Conservation (phyloP, 148 eudicot genomes). For the Chenopodium formosanum region DNA sequence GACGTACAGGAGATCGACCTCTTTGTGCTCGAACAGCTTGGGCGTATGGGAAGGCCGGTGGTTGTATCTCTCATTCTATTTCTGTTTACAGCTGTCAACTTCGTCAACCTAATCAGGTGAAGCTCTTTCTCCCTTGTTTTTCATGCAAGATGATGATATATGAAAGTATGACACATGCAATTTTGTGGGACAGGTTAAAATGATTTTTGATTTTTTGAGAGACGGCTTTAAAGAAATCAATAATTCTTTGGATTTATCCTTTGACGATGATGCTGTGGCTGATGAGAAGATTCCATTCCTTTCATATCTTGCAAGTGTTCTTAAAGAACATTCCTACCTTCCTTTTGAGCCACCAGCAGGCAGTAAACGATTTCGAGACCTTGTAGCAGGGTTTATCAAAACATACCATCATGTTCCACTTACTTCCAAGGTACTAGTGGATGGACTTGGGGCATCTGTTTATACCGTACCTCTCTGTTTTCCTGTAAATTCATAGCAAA, state of each 20-base stretch:
- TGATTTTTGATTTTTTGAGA: slow-evolving; percentile 82
- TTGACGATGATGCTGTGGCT: slow-evolving; percentile 88
- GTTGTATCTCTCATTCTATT: slow-evolving; percentile 93
- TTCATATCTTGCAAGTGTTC: slow-evolving; percentile 81
- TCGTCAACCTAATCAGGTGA: slow-evolving; percentile 87
- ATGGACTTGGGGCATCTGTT: not conserved
- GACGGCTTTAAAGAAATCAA: slow-evolving; percentile 82
- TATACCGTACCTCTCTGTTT: not conserved
- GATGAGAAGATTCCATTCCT: slow-evolving; percentile 97
- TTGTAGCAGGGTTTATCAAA: slow-evolving; percentile 80
- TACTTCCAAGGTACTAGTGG: slow-evolving; percentile 53
- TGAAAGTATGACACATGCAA: slow-evolving; percentile 1
- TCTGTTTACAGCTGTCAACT: slow-evolving; percentile 94
- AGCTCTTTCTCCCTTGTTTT: not conserved
- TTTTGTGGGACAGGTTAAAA: slow-evolving; percentile 60
- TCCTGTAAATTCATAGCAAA: not conserved
- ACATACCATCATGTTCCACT: slow-evolving; percentile 89
- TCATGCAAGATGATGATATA: slow-evolving; percentile 14
- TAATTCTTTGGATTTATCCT: slow-evolving; percentile 87
- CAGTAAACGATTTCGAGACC: slow-evolving; percentile 76
- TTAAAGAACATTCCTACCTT: slow-evolving; percentile 60
- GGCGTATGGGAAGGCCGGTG: slow-evolving; percentile 97
- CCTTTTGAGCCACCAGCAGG: slow-evolving; percentile 91
- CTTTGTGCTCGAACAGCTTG: slow-evolving; percentile 99
- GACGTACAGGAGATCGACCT: slow-evolving; percentile 89